Evolutionary conservation across 2,329 filamentous ascomycete genomes (phyloP).

Genomic region (Helotiales sp.): DNA sequence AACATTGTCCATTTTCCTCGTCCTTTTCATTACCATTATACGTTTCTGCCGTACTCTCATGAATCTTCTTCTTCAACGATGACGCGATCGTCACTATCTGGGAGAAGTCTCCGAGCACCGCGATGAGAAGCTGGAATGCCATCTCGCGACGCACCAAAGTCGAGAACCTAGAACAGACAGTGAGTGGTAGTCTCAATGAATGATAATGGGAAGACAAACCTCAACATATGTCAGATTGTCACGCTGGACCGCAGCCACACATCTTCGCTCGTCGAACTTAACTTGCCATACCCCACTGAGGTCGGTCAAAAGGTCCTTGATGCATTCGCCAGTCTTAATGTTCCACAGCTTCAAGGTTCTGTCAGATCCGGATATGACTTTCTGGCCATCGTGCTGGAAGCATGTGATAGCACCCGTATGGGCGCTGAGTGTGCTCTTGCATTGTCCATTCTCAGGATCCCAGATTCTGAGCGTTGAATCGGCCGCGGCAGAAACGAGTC

Average conservation of each 20-base stretch:
- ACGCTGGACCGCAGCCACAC: slow-evolving; percentile 94
- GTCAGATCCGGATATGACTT: slow-evolving; percentile 95
- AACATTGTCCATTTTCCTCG: slow-evolving; percentile 1
- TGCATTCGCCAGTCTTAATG: slow-evolving; percentile 86
- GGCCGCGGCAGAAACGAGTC: slow-evolving; percentile 91
- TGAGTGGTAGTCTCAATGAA: slow-evolving; percentile 41
- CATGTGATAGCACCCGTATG: slow-evolving; percentile 98
- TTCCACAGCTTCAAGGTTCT: slow-evolving; percentile 99
- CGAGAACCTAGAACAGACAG: slow-evolving; percentile 72
- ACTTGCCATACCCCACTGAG: slow-evolving; percentile 99
- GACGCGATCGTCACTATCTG: slow-evolving; percentile 28
- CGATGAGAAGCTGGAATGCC: slow-evolving; percentile 78
- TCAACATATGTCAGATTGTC: slow-evolving; percentile 94
- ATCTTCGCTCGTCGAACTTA: slow-evolving; percentile 93
- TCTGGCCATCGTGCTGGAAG: slow-evolving; percentile 96
- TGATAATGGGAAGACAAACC: slow-evolving; percentile 59
- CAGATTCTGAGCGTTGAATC: slow-evolving; percentile 95
- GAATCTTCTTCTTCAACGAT: slow-evolving; percentile 30
- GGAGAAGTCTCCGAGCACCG: slow-evolving; percentile 72
- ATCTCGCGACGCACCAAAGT: slow-evolving; percentile 93
- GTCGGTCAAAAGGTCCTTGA: slow-evolving; percentile 90
- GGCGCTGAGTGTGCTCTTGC: slow-evolving; percentile 86
- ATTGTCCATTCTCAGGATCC: slow-evolving; percentile 92
- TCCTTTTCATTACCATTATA: slow-evolving; percentile 4
- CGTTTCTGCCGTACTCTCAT: slow-evolving; percentile 3